Evolutionary conservation across 805 yeast genomes (phyloP).

Genomic region (Saturnispora halmiae): DNA sequence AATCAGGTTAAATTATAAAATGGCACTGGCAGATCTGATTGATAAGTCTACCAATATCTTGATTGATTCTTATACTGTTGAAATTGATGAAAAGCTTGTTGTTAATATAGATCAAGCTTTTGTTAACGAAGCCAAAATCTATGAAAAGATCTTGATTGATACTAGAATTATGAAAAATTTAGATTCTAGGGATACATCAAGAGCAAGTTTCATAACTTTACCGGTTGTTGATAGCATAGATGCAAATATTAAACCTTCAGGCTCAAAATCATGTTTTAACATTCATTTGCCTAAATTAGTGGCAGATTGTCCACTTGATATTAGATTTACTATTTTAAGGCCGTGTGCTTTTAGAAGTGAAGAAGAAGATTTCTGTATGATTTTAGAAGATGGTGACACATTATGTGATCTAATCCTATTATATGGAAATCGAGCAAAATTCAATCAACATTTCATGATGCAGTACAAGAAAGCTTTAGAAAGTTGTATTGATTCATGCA

Average conservation of each 20-base stretch:
- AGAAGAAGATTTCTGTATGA: slow-evolving; percentile 22
- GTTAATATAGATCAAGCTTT: slow-evolving; percentile 33
- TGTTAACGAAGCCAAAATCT: slow-evolving; percentile 33
- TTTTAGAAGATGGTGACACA: slow-evolving; percentile 30
- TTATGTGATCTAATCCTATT: slow-evolving; percentile 37
- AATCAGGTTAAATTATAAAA: slow-evolving; percentile 32
- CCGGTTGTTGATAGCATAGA: slow-evolving; percentile 24
- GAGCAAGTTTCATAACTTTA: slow-evolving; percentile 21
- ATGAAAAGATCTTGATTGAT: slow-evolving; percentile 28
- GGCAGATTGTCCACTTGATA: slow-evolving; percentile 26
- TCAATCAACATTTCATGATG: slow-evolving; percentile 42
- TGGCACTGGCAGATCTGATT: slow-evolving; percentile 42
- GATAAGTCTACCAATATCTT: slow-evolving; percentile 40
- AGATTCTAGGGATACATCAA: slow-evolving; percentile 17
- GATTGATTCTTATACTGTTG: slow-evolving; percentile 42
- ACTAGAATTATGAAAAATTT: slow-evolving; percentile 20
- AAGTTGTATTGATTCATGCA: slow-evolving; percentile 31
- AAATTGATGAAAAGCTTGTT: slow-evolving; percentile 35
- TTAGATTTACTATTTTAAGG: slow-evolving; percentile 24
- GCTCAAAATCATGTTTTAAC: background rate
- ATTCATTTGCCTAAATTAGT: slow-evolving; percentile 15
- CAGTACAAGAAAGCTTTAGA: slow-evolving; percentile 30
- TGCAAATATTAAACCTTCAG: slow-evolving; percentile 5
- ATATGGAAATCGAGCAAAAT: slow-evolving; percentile 43
- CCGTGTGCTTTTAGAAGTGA: slow-evolving; percentile 20